Base-by-base conservation (phyloP, 108 stramenopile genomes). In the Licmophora abbreviata region DNA sequence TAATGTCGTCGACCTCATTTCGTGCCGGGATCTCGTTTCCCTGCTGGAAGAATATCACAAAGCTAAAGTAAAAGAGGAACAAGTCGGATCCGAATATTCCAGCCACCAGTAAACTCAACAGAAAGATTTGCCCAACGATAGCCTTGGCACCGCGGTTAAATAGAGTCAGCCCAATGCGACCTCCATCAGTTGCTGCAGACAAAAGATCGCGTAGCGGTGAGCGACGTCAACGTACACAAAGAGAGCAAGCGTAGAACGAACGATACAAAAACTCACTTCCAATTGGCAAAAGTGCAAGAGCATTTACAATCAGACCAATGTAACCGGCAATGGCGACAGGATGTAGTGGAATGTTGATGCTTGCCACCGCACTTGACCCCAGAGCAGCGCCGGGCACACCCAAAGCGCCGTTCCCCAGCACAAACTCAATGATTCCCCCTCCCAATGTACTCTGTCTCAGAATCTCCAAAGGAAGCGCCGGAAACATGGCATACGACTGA, bases 311-410 rank as follows among this genome's bases (percentile, higher is more conserved):
- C 30, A 90, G 59, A 23, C 77, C 56, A 25, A 83, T 63, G 46
- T 74, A 90, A 28, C 88, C 88, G 7, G 88, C 84, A 35, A 90
- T 51, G 3, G 88, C 79, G n/a, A 66, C 32, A n/a, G 88, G 88
- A 59, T 90, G 88, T 3, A 90, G 56, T 4, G 79, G 61, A 34
- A 90, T 74, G 10, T 63, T 65, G 14, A 85, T 80, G 21, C 65
- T 70, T 25, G 81, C 73, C 29, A 79, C 41, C 8, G 71, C 67
- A 25, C 68, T 45, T 21, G 73, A 48, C 9, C 64, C 77, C 25
- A 59, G 41, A 11, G 80, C 80, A n/a, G 77, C 83, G 18, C 65
- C 67, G 4, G 88, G 88, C 20, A 89, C 73, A 44, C 61, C 73
- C 10, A 89, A 55, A 8, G 73, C 60, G 17, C 88, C 88, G 27